phyloP scores from a whole-genome alignment of 371 early-diverging fungal genomes.

The Mucor lusitanicus region DNA sequence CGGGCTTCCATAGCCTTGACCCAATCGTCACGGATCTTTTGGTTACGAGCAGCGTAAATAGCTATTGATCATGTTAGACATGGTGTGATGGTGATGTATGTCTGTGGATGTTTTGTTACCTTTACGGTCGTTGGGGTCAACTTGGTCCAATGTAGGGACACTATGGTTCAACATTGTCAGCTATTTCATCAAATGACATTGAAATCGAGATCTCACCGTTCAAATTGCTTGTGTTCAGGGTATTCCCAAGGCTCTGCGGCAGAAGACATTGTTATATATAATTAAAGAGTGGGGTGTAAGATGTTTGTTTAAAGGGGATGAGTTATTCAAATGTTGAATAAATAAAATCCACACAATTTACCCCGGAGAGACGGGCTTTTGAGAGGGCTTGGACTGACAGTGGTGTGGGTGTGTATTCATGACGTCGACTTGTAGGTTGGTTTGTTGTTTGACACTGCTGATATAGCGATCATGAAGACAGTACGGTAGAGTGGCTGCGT shows the following conservation, averaged over 20 bases:
- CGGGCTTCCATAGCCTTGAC: slow-evolving; percentile 84
- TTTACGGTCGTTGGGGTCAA: slow-evolving; percentile 50
- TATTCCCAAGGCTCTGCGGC: slow-evolving; percentile 48
- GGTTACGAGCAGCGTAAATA: slow-evolving; percentile 72
- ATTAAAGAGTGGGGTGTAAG: slow-evolving; percentile 16
- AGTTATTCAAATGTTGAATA: background rate
- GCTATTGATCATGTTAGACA: slow-evolving; percentile 39
- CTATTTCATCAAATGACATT: background rate
- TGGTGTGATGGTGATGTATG: background rate
- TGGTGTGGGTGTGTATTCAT: background rate
- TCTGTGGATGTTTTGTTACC: slow-evolving; percentile 25
- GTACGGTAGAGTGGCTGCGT: too few species aligned
- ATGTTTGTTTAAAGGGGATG: background rate
- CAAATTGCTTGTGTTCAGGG: slow-evolving; percentile 51
- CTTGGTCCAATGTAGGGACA: slow-evolving; percentile 51
- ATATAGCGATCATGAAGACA: too few species aligned
- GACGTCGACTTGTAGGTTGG: background rate
- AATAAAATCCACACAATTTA: slow-evolving; percentile 8
- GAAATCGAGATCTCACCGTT: slow-evolving; percentile 30
- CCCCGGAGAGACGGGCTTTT: slow-evolving; percentile 10
- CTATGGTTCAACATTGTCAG: slow-evolving; percentile 11
- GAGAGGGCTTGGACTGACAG: background rate
- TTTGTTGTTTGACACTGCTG: too few species aligned
- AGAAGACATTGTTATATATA: slow-evolving; percentile 23
- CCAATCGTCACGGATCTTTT: slow-evolving; percentile 82